These are phyloP conservation scores for Tephrocybe rancida DNA, from an alignment of 768 basidiomycete genomes.

Conservation along the genomic window DNA sequence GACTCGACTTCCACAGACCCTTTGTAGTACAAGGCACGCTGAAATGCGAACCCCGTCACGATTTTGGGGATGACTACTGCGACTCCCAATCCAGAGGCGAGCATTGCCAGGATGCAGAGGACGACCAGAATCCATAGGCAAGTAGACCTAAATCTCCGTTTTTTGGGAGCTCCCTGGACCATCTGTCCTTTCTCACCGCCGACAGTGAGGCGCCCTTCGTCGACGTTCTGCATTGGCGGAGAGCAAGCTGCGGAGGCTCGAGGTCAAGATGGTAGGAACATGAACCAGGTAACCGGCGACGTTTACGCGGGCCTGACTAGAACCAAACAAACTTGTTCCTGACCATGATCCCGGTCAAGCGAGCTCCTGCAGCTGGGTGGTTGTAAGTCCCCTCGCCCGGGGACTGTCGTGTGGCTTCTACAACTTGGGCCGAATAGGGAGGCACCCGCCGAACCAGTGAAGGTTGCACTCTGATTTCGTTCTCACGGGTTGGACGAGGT, in stretches of 20 bases:
- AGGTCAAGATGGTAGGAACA: too few relatives aligned
- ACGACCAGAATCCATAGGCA: slow-evolving; percentile 14
- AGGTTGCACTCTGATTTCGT: too few relatives aligned
- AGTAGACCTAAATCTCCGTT: slow-evolving; percentile 10
- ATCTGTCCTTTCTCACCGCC: not conserved
- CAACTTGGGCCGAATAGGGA: too few relatives aligned
- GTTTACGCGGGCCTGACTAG: too few relatives aligned
- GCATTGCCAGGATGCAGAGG: slow-evolving; percentile 1
- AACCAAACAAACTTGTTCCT: too few relatives aligned
- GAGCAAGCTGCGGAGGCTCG: not conserved
- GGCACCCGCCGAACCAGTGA: too few relatives aligned
- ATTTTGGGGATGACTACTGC: slow-evolving; percentile 1
- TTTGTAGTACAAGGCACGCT: slow-evolving; percentile 16
- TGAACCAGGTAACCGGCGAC: not conserved
- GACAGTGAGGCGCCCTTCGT: not conserved
- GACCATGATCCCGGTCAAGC: too few relatives aligned
- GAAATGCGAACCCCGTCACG: not conserved
- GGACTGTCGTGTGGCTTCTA: too few relatives aligned
- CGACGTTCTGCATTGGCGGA: not conserved
- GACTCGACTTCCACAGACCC: not conserved
- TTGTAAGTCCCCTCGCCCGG: too few relatives aligned
- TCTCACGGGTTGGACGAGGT: too few relatives aligned
- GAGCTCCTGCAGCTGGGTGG: too few relatives aligned
- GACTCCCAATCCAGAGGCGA: slow-evolving; percentile 7
- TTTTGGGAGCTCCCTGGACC: not conserved